Evolutionary conservation across 164 flowering plant genomes (phyloP), one percentile per base, ranked within the genome.

Genomic region (Vitis amurensis): DNA sequence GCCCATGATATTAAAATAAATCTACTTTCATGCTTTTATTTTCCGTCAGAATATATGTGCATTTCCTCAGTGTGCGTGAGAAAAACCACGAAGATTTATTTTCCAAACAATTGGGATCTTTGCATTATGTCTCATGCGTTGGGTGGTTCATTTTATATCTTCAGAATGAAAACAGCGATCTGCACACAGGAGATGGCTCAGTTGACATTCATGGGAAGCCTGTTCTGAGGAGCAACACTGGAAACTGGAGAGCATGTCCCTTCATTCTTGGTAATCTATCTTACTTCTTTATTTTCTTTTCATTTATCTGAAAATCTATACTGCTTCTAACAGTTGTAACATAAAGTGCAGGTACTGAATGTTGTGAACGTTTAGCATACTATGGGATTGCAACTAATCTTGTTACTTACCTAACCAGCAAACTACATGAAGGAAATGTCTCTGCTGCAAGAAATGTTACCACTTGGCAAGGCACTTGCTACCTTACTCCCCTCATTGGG

Each of bases 241-340:
- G 98, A 66, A 88, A 88, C 52, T 93, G 98, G 98, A 88, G 75
- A 81, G 97, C 98, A 29, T 93, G 98, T 79, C 94, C 93, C 4
- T 93, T 91, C 63, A 93, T 93, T 76, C 78, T 93, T 50, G 89
- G 97, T 93, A 76, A 63, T 3, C 4, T 7, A 17, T 68, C 10
- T 2, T 60, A 52, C n/a, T 71, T n/a, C 37, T 11, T 64, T 56
- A 5, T 13, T 55, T 30, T 62, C 16, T 13, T 27, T 65, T 64
- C 10, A 13, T 70, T 2, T n/a, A 23, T 16, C 59, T 7, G 9
- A 30, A 13, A 61, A 4, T 29, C 48, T n/a, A 16, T 65, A 52
- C 29, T 68, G 11, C 7, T 11, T 66, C 15, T 69, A 14, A 66
- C 49, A 10, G 8, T 69, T 77, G 31, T 44, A 55, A 57, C 60